phyloP scores from a whole-genome alignment of 179 eudicot genomes.

The Beta lomatogona region DNA sequence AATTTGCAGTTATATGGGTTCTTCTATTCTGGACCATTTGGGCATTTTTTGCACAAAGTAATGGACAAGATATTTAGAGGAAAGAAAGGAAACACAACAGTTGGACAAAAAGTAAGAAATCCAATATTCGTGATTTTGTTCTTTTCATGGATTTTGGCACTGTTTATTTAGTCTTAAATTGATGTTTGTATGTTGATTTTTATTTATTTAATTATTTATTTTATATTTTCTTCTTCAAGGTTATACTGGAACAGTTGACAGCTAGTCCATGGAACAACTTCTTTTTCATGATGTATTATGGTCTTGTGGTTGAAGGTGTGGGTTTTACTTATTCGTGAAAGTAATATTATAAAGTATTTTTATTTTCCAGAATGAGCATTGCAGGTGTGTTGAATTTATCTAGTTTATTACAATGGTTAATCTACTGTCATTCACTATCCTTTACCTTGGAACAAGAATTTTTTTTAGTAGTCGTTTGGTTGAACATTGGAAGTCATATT shows the following conservation, averaged over 20 bases:
- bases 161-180: neutral
- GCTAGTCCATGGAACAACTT: slow-evolving; percentile 63
- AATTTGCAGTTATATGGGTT: slow-evolving; percentile 56
- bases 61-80: slow-evolving; percentile 57
- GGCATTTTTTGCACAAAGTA: slow-evolving; percentile 56
- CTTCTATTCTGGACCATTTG: slow-evolving; percentile 61
- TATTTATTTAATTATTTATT: neutral
- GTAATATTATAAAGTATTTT: neutral
- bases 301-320: slow-evolving; percentile 64
- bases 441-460: neutral
- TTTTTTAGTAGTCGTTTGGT: neutral
- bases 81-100: slow-evolving; percentile 50
- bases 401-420: neutral
- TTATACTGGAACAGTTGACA: slow-evolving; percentile 59
- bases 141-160: neutral
- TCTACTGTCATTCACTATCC: neutral
- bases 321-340: neutral
- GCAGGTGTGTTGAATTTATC: neutral
- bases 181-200: neutral
- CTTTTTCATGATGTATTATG: slow-evolving; percentile 61
- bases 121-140: neutral
- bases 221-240: slow-evolving; percentile 30
- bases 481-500: no score
- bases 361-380: neutral
- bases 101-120: slow-evolving; percentile 53